phyloP scores from a whole-genome alignment of 768 basidiomycete species.

The Holtermanniella nyarrowii region DNA sequence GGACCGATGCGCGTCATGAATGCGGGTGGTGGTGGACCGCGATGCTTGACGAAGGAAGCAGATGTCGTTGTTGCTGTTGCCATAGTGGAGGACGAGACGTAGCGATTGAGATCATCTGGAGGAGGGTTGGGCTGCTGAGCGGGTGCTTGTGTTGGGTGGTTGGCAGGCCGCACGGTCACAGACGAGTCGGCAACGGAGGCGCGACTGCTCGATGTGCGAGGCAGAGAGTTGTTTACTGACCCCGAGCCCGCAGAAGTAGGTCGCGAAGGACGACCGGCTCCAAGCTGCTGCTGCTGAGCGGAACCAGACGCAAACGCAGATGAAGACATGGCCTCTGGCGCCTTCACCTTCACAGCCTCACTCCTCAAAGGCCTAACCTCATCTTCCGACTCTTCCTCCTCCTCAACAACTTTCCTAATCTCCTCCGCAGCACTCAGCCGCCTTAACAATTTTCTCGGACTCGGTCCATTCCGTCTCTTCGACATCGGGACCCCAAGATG shows the following conservation, averaged over 20 bases:
- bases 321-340: background rate
- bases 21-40: slow-evolving; percentile 23
- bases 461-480: slow-evolving; percentile 34
- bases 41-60: slow-evolving; percentile 66
- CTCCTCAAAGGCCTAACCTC: background rate
- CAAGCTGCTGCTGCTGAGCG: background rate
- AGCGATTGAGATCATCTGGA: slow-evolving; percentile 64
- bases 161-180: slow-evolving; percentile 15
- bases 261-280: background rate
- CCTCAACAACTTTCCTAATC: slow-evolving; percentile 43
- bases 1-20: slow-evolving; percentile 62
- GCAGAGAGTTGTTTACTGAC: background rate
- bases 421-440: slow-evolving; percentile 44
- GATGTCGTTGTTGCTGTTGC: slow-evolving; percentile 55
- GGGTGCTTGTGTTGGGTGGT: slow-evolving; percentile 6
- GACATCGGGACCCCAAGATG: slow-evolving; percentile 2
- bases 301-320: background rate
- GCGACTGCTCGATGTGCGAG: background rate
- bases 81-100: slow-evolving; percentile 78
- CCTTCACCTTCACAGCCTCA: background rate
- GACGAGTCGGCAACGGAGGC: background rate
- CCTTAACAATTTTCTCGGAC: slow-evolving; percentile 45
- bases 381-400: slow-evolving; percentile 7
- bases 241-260: background rate
- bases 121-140: slow-evolving; percentile 45